Base-by-base conservation (phyloP, 2,329 filamentous ascomycete genomes). In the Leptoxyphium fumago region DNA sequence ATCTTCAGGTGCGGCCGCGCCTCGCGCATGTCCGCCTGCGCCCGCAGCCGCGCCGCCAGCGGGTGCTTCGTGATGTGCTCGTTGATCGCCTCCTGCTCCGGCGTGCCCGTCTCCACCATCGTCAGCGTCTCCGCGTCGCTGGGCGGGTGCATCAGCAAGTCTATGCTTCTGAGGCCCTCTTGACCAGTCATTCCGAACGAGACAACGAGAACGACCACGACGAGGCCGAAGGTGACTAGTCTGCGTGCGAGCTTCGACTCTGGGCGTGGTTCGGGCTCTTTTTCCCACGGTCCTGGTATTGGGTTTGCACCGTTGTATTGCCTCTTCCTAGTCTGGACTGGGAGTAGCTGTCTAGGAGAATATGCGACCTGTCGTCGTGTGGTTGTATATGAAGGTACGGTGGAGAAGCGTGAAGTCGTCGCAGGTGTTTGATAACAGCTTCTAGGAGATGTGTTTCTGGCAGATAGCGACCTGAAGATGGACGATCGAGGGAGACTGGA, bases 1-100 rank as follows among this genome's bases (percentile, higher is more conserved):
- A 95, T 82, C 64, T 88, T 91, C 60, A 95, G 69, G 60, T 94
- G 86, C 10, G 89, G 89, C 36, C 91, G 76, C 29, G 82, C 81
- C 62, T 94, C 87, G 29, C 69, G 73, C 62, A 81, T 82, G 21
- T 75, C 74, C 1, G 78, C 69, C 54, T 83, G 72, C 14, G 64
- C 63, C 40, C 88, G 80, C 41, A 96, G 69, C 38, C 74, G 69
- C n/a, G 70, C 61, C 4, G 82, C 73, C n/a, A 94, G 61, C 1
- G 85, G 81, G 65, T 91, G 86, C 39, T 70, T 74, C 56, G 79
- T 75, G 61, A 96, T 85, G 57, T 76, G 74, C 8, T 77, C 70
- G 52, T 95, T 82, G 54, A 93, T 76, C 49, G 75, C 72, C 10
- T 45, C 50, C 17, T 61, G 49, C 60, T 64, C 41, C 65, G 64